A percentile compares a stretch with the other conserved stretches of the same genome.
These are phyloP conservation scores for Pyrenophora teres DNA, from an alignment of 2,329 filamentous ascomycete species.

Conservation along the genomic window DNA sequence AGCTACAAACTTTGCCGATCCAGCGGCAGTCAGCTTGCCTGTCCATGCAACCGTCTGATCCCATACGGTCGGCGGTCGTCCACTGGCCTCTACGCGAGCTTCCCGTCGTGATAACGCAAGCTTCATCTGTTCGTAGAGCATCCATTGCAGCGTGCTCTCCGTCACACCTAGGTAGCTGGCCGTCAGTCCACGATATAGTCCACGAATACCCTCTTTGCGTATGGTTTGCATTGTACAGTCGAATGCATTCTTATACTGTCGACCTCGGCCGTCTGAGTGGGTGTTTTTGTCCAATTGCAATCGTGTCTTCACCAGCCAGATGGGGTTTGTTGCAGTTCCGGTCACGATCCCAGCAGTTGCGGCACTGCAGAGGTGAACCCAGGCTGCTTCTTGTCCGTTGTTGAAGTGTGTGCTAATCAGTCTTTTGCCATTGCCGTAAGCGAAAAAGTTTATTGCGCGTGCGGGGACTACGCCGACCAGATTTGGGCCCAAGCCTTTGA, in stretches of 20 bases:
- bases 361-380: conserved; percentile 78
- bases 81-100: conserved; percentile 58
- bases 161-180: conserved; percentile 90
- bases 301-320: conserved; percentile 94
- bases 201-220: conserved; percentile 76
- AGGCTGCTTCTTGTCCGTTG: conserved; percentile 68
- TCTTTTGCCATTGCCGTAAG: conserved; percentile 89
- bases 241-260: conserved; percentile 83
- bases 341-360: conserved; percentile 81
- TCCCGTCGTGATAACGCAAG: conserved; percentile 69
- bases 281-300: conserved; percentile 89
- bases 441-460: conserved; percentile 89
- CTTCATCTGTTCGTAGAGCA: conserved; percentile 94
- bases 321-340: conserved; percentile 90
- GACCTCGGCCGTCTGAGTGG: conserved; percentile 61
- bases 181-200: conserved; percentile 87
- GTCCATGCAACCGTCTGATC: conserved; percentile 78
- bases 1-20: conserved; percentile 82
- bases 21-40: conserved; percentile 78
- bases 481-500: conserved; percentile 92
- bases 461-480: conserved; percentile 88
- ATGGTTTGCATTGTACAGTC: conserved; percentile 87
- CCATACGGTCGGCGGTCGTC: conserved; percentile 69
- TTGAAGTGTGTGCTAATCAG: conserved; percentile 78
- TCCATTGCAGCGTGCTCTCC: conserved; percentile 91